Evolutionary conservation across 768 basidiomycete species (phyloP).

Genomic region (Lentinula raphanica): DNA sequence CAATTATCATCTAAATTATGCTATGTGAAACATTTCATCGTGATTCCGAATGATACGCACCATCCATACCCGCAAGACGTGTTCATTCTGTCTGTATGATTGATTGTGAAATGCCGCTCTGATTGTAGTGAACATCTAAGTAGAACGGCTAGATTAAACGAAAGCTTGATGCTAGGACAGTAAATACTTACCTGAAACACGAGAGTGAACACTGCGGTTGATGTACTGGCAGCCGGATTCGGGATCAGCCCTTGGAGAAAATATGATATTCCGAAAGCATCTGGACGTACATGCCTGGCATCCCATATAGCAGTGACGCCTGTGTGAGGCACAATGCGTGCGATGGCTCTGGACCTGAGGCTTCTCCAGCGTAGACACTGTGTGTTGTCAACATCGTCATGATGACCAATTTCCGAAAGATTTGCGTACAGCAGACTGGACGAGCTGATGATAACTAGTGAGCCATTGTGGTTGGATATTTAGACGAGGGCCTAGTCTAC

Average conservation of each 20-base stretch:
- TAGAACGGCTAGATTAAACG: no score
- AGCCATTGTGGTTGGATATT: background rate
- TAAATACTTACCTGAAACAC: slow-evolving; percentile 43
- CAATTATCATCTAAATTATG: slow-evolving; percentile 31
- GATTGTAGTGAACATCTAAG: slow-evolving; percentile 44
- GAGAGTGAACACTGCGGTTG: slow-evolving; percentile 35
- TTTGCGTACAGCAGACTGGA: slow-evolving; percentile 34
- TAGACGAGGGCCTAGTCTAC: slow-evolving; percentile 11
- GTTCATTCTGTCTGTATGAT: slow-evolving; percentile 27
- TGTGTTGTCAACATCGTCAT: slow-evolving; percentile 4
- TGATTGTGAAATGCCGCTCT: slow-evolving; percentile 27
- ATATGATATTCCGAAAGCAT: no score
- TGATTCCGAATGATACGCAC: slow-evolving; percentile 21
- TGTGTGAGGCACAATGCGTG: slow-evolving; percentile 39
- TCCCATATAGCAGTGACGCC: slow-evolving; percentile 42
- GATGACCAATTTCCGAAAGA: background rate
- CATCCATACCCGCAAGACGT: slow-evolving; percentile 29
- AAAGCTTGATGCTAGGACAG: no score
- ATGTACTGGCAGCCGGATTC: slow-evolving; percentile 25
- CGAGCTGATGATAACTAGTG: no score
- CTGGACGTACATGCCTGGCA: slow-evolving; percentile 38
- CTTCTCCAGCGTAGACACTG: slow-evolving; percentile 38
- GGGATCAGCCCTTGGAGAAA: no score
- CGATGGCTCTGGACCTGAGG: slow-evolving; percentile 39
- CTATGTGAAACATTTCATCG: background rate